Evolutionary conservation across 495 filamentous ascomycete genomes (phyloP), one percentile per base, ranked within the genome.

Genomic region (Elaphomyces granulatus): DNA sequence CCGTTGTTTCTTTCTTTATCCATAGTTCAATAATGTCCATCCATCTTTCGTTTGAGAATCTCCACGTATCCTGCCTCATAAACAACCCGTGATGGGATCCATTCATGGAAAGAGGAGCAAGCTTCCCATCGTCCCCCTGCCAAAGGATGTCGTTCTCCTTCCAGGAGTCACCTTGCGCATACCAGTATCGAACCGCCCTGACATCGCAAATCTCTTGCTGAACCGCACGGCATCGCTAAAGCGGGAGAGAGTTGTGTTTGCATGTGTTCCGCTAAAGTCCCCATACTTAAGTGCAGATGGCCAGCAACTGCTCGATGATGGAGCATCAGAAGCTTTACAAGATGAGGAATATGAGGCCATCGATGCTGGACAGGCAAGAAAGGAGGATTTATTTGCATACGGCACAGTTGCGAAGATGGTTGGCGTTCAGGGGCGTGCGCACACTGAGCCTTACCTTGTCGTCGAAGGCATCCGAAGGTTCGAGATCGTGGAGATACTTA

Each of bases 401-500:
- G 87, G 83, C 16, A 80, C 80, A 8, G 66, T 83, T 20, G 86
- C 81, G 12, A 87, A 80, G 59, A 83, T 94, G 41, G 77, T 78
- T 31, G 85, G 83, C 15, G 75, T 93, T 33, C 83, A 92, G 50
- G 83, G 84, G 9, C 67, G 80, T 32, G 72, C 79, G 41, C 75
- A 76, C n/a, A 75, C 80, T 17, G 81, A 93, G 49, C 74, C 87
- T 20, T 77, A 75, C 36, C 53, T 99, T 37, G 65, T 94, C 1
- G 83, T 99, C 8, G 85, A 95, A 50, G 92, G 92, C 15, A 58
- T 84, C 12, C 73, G 75, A 38, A 70, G 92, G 23, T 78, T 96
- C 35, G 71, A 72, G 36, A 60, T 94, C 8, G 80, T 81, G 35
- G 79, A 78, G 48, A 57, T 93, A 34, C 64, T 74, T 20, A 77